phyloP scores from a whole-genome alignment of 2,329 filamentous ascomycete genomes.

The Biscogniauxia sp. region DNA sequence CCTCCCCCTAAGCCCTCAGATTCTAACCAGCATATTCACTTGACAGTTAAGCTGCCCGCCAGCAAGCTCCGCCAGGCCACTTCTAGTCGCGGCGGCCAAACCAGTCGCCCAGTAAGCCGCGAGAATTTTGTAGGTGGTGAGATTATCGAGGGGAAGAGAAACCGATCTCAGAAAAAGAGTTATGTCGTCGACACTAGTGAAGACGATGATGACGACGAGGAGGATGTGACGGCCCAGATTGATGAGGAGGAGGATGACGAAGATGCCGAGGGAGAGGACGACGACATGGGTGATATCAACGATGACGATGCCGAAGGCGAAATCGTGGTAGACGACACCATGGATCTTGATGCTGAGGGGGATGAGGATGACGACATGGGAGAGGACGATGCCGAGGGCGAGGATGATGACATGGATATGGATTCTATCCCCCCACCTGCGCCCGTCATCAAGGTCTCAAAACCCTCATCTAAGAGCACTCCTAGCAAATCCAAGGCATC shows the following conservation, averaged over 20 bases:
- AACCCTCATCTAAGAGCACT: constrained; percentile 37
- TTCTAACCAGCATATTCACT: constrained; percentile 45
- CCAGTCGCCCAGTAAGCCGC: constrained; percentile 29
- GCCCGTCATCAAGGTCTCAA: constrained; percentile 50
- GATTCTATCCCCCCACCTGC: constrained; percentile 34
- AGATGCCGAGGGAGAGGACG: constrained; percentile 41
- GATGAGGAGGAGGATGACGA: constrained; percentile 35
- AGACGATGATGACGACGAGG: constrained; percentile 42
- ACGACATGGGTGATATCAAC: constrained; percentile 39
- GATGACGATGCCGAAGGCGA: constrained; percentile 35
- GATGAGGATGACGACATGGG: constrained; percentile 41
- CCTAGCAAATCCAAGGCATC: constrained; percentile 27
- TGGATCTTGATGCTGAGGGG: constrained; percentile 45
- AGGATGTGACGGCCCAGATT: constrained; percentile 39
- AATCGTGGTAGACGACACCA: constrained; percentile 34
- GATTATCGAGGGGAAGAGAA: constrained; percentile 50
- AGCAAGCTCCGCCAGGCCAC: constrained; percentile 52
- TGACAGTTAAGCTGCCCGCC: constrained; percentile 52
- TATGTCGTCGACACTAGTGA: constrained; percentile 57
- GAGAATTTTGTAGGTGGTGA: constrained; percentile 44
- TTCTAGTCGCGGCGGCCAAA: constrained; percentile 36
- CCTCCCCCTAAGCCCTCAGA: constrained; percentile 44
- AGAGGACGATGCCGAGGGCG: constrained; percentile 47
- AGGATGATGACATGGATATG: constrained; percentile 50
- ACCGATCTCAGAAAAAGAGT: constrained; percentile 56